Base-by-base conservation (phyloP, 306 rosid genomes). In the Dryas alaskensis region DNA sequence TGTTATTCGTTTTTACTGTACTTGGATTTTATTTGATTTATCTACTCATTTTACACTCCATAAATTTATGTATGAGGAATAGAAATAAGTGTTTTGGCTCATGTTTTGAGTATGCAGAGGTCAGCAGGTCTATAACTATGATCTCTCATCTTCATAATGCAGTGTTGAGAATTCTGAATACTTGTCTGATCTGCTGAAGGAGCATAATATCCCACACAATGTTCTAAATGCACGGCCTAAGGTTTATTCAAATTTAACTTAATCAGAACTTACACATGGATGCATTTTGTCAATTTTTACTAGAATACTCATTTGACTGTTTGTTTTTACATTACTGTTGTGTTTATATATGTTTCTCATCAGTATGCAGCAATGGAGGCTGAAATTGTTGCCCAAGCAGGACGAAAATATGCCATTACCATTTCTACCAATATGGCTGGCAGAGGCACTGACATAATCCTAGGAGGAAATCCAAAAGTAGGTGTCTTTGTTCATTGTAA, bases 391-490 rank as follows among this genome's bases (percentile, higher is more conserved):
- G 98, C 96, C 45, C 98, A 94, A 82, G 98, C 98, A 80, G 96
- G 98, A 70, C 84, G 86, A 73, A 94, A 94, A 86, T 77, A 86
- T 80, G 97, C 97, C 82, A 94, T 93, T 78, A 93, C 97, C 78
- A 84, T 93, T 81, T 93, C 98, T 59, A 93, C 98, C 78, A 93
- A 93, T 83, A 93, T 94, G 97, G 98, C 98, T 77, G 98, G 98
- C 78, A 89, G 98, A 84, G 98, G 98, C 85, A 94, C 97, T 60
- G 97, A 91, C 84, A 94, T 94, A 86, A 94, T 94, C 83, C 89
- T 93, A 22, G 98, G 97, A 74, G 98, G 98, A 83, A 93, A 93
- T 89, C 98, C 98, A 64, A 91, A 91, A 83, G 98, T 91, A 86
- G 73, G 86, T 85, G 9, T 67, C 27, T 83, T 67, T 65, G 66